phyloP scores from a whole-genome alignment of 2,329 filamentous ascomycete genomes.

The Xylaria sp. region DNA sequence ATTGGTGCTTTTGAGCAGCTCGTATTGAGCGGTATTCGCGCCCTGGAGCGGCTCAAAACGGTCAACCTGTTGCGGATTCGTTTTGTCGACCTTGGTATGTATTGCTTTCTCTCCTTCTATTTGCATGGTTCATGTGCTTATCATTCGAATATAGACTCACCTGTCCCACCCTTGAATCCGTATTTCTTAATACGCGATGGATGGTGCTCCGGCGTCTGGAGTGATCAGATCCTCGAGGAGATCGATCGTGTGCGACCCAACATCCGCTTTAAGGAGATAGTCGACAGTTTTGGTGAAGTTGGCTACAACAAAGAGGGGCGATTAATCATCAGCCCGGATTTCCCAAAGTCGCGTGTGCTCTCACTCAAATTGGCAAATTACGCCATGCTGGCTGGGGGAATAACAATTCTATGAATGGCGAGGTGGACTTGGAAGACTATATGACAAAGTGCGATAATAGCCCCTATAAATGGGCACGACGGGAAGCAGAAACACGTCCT shows the following conservation, averaged over 20 bases:
- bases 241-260: slow-evolving; percentile 68
- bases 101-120: background rate
- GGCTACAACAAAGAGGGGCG: slow-evolving; percentile 68
- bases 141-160: slow-evolving; percentile 63
- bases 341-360: slow-evolving; percentile 61
- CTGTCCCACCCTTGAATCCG: slow-evolving; percentile 75
- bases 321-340: slow-evolving; percentile 66
- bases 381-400: slow-evolving; percentile 57
- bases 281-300: slow-evolving; percentile 71
- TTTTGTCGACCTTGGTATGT: slow-evolving; percentile 75
- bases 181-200: slow-evolving; percentile 73
- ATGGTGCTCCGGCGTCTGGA: slow-evolving; percentile 77
- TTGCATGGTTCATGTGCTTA: slow-evolving; percentile 32
- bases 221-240: slow-evolving; percentile 70
- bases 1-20: slow-evolving; percentile 76
- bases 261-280: slow-evolving; percentile 68
- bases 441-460: slow-evolving; percentile 10
- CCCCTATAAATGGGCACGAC: background rate
- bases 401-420: slow-evolving; percentile 49
- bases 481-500: slow-evolving; percentile 4
- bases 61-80: slow-evolving; percentile 75
- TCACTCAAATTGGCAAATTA: slow-evolving; percentile 69
- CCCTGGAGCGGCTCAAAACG: slow-evolving; percentile 67
- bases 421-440: background rate
- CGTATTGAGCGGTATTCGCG: slow-evolving; percentile 70